Conservation (phyloP, 208 protist species). For the Wallacemonas rigidus region DNA sequence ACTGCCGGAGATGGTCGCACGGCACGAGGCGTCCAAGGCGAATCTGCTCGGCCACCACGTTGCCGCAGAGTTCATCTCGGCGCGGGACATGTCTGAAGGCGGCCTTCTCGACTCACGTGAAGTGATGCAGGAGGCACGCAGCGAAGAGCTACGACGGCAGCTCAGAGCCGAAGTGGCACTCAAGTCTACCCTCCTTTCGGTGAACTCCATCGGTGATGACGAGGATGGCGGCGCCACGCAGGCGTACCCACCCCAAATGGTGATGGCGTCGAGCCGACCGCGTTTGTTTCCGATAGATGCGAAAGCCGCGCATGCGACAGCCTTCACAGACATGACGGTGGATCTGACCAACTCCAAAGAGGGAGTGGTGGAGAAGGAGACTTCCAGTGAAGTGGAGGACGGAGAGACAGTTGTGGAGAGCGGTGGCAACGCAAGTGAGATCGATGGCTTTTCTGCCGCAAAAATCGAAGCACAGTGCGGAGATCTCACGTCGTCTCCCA, state of each 20-base stretch:
- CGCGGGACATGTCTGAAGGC: constrained; percentile 41
- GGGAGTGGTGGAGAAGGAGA: too few relatives aligned
- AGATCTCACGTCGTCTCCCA: too few relatives aligned
- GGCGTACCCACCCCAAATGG: background rate
- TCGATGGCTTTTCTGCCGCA: too few relatives aligned
- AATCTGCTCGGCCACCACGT: constrained; percentile 29
- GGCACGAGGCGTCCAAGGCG: constrained; percentile 62
- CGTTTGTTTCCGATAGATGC: too few relatives aligned
- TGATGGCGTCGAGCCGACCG: constrained; percentile 1
- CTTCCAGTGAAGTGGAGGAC: too few relatives aligned
- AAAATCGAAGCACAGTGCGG: too few relatives aligned
- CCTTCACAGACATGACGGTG: too few relatives aligned
- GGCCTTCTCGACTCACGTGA: constrained; percentile 25
- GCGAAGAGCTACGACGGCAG: constrained; percentile 13
- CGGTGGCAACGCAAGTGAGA: too few relatives aligned
- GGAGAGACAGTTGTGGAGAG: too few relatives aligned
- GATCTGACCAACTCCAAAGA: too few relatives aligned
- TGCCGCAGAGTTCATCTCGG: constrained; percentile 29
- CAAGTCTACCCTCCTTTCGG: background rate
- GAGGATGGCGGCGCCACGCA: background rate
- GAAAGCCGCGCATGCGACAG: too few relatives aligned
- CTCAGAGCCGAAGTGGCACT: constrained; percentile 10
- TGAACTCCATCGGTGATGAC: background rate
- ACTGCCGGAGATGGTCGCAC: constrained; percentile 60
- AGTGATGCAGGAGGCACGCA: background rate